Conservation (phyloP, 768 basidiomycete genomes). For the Cyclocybe aegerita region DNA sequence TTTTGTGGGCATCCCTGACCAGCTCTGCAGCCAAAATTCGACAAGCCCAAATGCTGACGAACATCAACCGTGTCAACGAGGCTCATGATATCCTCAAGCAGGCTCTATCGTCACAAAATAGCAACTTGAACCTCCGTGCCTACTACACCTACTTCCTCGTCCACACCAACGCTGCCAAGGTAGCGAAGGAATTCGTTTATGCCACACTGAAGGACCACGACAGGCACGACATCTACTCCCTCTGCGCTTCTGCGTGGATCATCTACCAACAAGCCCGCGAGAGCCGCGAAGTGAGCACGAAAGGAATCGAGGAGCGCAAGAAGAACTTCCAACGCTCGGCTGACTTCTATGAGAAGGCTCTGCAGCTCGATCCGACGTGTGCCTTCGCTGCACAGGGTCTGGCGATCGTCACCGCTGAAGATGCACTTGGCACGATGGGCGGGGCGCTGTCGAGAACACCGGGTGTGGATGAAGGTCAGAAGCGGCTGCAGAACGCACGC, state of each 20-base stretch:
- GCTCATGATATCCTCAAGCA: conserved; percentile 92
- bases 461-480: conserved; percentile 60
- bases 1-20: not conserved
- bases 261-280: conserved; percentile 87
- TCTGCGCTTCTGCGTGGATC: conserved; percentile 88
- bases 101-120: conserved; percentile 72
- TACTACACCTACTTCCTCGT: conserved; percentile 93
- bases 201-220: conserved; percentile 84
- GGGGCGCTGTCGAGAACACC: conserved; percentile 48
- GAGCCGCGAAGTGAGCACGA: conserved; percentile 60
- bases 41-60: conserved; percentile 76
- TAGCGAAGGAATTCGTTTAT: conserved; percentile 89
- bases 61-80: conserved; percentile 69
- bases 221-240: conserved; percentile 85
- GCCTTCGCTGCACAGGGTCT: conserved; percentile 94
- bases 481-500: conserved; percentile 69
- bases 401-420: conserved; percentile 92
- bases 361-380: conserved; percentile 80
- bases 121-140: conserved; percentile 85
- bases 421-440: conserved; percentile 71
- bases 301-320: conserved; percentile 67
- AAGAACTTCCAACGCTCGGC: conserved; percentile 79
- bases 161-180: conserved; percentile 65
- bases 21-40: conserved; percentile 79
- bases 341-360: conserved; percentile 91